Evolutionary conservation across 768 basidiomycete genomes (phyloP).

Genomic region (Tremella mesenterica): DNA sequence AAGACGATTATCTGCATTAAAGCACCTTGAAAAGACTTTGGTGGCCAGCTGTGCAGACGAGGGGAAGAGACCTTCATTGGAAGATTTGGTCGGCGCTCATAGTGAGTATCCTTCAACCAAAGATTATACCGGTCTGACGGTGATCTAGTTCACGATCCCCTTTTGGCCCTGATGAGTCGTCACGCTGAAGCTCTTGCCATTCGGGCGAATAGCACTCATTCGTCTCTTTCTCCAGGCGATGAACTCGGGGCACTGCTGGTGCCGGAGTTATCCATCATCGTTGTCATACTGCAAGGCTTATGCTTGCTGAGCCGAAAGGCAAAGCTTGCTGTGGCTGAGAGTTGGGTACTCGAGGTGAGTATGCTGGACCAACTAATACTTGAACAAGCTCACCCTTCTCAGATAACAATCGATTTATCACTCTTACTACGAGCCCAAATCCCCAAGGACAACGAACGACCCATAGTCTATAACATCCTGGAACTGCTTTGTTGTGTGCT

Average conservation of each 20-base stretch:
- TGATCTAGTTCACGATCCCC: conserved; percentile 18
- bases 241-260: conserved; percentile 12
- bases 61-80: background rate
- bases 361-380: no score
- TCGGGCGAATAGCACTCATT: conserved; percentile 4
- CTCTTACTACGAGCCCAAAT: conserved; percentile 26
- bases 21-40: conserved; percentile 8
- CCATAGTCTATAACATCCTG: conserved; percentile 62
- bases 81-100: conserved; percentile 2
- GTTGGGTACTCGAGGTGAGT: conserved; percentile 34
- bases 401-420: conserved; percentile 34
- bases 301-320: conserved; percentile 15
- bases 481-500: conserved; percentile 79
- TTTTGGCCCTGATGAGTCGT: conserved; percentile 25
- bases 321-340: conserved; percentile 22
- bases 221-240: conserved; percentile 16
- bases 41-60: conserved; percentile 10
- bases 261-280: conserved; percentile 17
- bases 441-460: conserved; percentile 23
- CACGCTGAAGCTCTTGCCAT: conserved; percentile 20
- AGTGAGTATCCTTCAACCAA: conserved; percentile 2
- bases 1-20: conserved; percentile 12
- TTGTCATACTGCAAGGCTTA: conserved; percentile 28
- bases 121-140: background rate
- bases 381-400: background rate